These are phyloP conservation scores for Colletotrichum sp. DNA, from an alignment of 2,329 filamentous ascomycete genomes.

Conservation along the genomic window DNA sequence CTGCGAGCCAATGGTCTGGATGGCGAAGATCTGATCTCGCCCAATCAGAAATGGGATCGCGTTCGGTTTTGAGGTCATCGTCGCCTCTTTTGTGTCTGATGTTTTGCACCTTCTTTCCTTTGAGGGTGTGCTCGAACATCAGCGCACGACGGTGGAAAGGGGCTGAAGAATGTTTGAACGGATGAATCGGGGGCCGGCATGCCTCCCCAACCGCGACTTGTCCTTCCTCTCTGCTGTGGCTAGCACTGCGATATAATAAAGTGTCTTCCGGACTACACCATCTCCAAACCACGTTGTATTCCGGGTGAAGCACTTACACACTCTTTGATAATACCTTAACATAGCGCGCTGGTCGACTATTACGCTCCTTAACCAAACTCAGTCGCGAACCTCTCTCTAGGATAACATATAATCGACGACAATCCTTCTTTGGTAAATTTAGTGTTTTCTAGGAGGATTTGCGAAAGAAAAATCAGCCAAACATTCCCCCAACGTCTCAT, in stretches of 20 bases:
- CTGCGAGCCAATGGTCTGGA: not conserved
- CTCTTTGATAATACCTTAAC: not conserved
- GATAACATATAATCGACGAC: not conserved
- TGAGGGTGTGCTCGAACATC: slow-evolving; percentile 6
- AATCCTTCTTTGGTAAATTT: not conserved
- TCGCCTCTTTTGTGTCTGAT: slow-evolving; percentile 17
- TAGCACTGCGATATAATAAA: not conserved
- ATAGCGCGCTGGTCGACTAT: slow-evolving; percentile 9
- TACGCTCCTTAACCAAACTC: not conserved
- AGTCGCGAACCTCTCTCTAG: not conserved
- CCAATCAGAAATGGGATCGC: not conserved
- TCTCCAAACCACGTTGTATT: not conserved
- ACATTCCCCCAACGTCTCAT: not conserved
- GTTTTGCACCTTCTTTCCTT: not conserved
- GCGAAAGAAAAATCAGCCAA: not conserved
- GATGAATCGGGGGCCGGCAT: slow-evolving; percentile 1
- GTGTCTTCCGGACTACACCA: not conserved
- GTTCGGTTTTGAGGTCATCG: slow-evolving; percentile 4
- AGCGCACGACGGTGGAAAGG: not conserved
- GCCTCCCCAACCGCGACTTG: not conserved
- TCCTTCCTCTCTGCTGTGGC: not conserved
- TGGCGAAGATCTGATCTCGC: not conserved
- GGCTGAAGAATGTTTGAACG: slow-evolving; percentile 4
- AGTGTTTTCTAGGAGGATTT: not conserved
- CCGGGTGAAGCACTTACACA: not conserved